Evolutionary conservation across 148 eudicot genomes (phyloP), one percentile per base, ranked within the genome.

Genomic region (Agrostemma githago): DNA sequence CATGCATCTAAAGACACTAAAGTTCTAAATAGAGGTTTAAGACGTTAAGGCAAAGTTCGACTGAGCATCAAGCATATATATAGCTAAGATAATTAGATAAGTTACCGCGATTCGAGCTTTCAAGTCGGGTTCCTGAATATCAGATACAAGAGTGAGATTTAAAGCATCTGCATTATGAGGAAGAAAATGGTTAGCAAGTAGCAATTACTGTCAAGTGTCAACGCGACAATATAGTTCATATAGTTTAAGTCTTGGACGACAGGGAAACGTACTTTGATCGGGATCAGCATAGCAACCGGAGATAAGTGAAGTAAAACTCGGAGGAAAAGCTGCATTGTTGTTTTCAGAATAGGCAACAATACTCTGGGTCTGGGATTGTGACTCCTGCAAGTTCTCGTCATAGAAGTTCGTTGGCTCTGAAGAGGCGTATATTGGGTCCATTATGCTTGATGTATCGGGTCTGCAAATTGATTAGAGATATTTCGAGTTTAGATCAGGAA

Each of bases 231-330:
- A 66, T 71, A n/a, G n/a, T n/a, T n/a, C 15, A 66, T 66, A 66
- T 71, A 74, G 43, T 58, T 71, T 6, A 21, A 64, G 57, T 39
- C 72, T 76, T n/a, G 61, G 46, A 66, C 38, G 16, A 14, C n/a
- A n/a, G n/a, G 53, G 34, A 20, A 51, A n/a, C 26, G 8, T 82
- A 89, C 96, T 89, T 74, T 84, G 73, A 54, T 82, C 79, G 16
- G 21, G 66, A 59, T 73, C 83, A 76, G 89, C 81, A 75, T 71
- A 72, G 77, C 89, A 87, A 78, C 79, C 84, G 74, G 82, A 87
- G 84, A 89, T 73, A 62, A 90, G 82, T 16, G 96, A 84, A 2
- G 84, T 83, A 84, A 92, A 93, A 73, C 92, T 82, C 38, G 92
- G 96, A 77, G 98, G 96, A 79, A 86, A 79, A 5, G 77, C 79